These are phyloP conservation scores for Colletotrichum graminicola DNA, from an alignment of 2,329 filamentous ascomycete genomes.

Conservation along the genomic window DNA sequence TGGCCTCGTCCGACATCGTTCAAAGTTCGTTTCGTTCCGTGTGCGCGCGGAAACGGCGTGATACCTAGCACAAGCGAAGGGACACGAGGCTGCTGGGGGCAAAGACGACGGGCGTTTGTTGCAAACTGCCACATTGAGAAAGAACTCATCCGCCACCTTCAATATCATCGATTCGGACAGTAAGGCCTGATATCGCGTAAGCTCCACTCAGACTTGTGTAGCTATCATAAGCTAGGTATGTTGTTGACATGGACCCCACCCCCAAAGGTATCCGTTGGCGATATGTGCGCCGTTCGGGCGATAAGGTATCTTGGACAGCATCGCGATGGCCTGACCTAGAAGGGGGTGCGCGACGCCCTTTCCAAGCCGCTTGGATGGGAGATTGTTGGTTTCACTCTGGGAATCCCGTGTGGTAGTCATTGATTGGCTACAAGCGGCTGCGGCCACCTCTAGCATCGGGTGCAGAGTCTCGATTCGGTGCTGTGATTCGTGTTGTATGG, in stretches of 20 bases:
- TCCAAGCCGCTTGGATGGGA: neutral
- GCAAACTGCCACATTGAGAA: neutral
- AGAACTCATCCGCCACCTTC: neutral
- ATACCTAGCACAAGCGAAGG: neutral
- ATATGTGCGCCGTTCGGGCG: neutral
- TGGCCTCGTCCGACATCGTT: conserved; percentile 18
- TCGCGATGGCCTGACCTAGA: neutral
- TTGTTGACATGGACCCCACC: neutral
- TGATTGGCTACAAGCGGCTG: neutral
- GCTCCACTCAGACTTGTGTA: neutral
- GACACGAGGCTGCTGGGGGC: neutral
- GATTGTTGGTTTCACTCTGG: neutral
- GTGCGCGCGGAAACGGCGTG: neutral
- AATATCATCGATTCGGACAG: neutral
- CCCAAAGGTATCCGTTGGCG: neutral
- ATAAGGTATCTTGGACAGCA: neutral
- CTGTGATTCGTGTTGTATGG: neutral
- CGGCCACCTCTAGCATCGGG: conserved; percentile 1
- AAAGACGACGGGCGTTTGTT: neutral
- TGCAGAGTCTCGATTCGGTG: conserved; percentile 22
- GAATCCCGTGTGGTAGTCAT: conserved; percentile 6
- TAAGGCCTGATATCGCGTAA: neutral
- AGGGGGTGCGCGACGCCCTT: neutral
- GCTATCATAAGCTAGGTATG: neutral
- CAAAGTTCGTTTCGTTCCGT: conserved; percentile 15